Evolutionary conservation across 164 flowering plant genomes (phyloP).

Genomic region (Kalanchoe fedtschenkoi): DNA sequence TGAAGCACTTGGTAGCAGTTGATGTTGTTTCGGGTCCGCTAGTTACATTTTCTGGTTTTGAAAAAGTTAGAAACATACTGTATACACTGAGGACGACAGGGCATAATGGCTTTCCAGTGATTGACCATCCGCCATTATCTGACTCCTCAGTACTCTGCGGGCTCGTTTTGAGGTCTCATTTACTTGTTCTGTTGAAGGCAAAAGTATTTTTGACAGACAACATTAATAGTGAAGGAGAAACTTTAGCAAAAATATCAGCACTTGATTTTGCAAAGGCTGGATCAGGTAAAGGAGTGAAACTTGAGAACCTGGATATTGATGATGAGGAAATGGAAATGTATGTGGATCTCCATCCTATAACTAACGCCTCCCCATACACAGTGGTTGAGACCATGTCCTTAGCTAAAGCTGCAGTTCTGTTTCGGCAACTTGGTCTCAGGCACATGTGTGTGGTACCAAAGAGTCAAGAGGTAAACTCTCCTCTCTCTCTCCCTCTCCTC

Average conservation of each 20-base stretch:
- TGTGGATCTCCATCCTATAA: slow-evolving; percentile 86
- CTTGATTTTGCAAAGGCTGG: slow-evolving; percentile 88
- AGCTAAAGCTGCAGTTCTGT: slow-evolving; percentile 81
- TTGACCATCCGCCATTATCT: slow-evolving; percentile 74
- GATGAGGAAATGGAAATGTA: slow-evolving; percentile 89
- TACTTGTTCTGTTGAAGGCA: slow-evolving; percentile 65
- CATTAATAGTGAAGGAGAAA: slow-evolving; percentile 22
- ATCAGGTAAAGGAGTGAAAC: slow-evolving; percentile 68
- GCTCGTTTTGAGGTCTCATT: slow-evolving; percentile 71
- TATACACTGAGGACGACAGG: slow-evolving; percentile 37
- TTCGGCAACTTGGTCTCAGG: slow-evolving; percentile 71
- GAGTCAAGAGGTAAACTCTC: slow-evolving; percentile 51
- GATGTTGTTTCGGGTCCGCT: slow-evolving; percentile 82
- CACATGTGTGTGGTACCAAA: slow-evolving; percentile 85
- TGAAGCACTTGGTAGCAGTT: slow-evolving; percentile 67
- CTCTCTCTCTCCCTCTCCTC: neutral
- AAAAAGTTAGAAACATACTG: slow-evolving; percentile 58
- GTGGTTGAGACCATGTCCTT: slow-evolving; percentile 90
- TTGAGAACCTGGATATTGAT: slow-evolving; percentile 58
- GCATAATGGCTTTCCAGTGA: slow-evolving; percentile 89
- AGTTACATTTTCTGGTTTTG: slow-evolving; percentile 58
- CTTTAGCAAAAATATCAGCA: slow-evolving; percentile 34
- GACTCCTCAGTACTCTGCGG: slow-evolving; percentile 71
- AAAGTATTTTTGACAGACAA: slow-evolving; percentile 42
- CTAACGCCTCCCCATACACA: slow-evolving; percentile 75